Conservation (phyloP, 148 eudicot genomes). For the Pharnaceum exiguum region DNA sequence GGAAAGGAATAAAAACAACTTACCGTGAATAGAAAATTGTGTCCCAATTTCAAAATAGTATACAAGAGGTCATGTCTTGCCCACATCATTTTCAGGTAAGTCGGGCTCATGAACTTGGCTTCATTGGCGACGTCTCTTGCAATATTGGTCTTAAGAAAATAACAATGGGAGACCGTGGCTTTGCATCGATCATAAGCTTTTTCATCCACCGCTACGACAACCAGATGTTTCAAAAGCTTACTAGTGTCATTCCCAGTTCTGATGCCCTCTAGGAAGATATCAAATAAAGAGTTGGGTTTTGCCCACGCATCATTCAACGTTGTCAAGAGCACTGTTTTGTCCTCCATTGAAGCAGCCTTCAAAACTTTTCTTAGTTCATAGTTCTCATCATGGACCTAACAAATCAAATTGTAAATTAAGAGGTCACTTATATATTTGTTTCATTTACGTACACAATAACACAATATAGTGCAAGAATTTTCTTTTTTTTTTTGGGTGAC, state of each 20-base stretch:
- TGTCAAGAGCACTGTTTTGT: constrained; percentile 28
- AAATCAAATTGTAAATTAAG: no score
- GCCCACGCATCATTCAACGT: constrained; percentile 35
- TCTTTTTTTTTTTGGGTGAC: no score
- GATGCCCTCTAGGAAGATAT: constrained; percentile 29
- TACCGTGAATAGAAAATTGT: constrained; percentile 33
- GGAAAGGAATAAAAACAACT: no score
- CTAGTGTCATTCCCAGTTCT: constrained; percentile 22
- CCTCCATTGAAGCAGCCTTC: constrained; percentile 25
- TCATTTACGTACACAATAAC: no score
- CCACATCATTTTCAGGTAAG: constrained; percentile 34
- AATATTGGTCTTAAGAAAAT: constrained; percentile 15
- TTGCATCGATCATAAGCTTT: constrained; percentile 25
- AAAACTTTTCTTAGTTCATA: constrained; percentile 20
- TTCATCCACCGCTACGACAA: constrained; percentile 25
- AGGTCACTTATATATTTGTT: no score
- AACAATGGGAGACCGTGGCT: constrained; percentile 18
- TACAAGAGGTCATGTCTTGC: constrained; percentile 22
- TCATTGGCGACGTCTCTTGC: constrained; percentile 21
- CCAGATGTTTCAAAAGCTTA: constrained; percentile 19
- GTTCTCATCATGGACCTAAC: constrained; percentile 6
- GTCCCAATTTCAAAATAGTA: constrained; percentile 24
- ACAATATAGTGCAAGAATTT: no score
- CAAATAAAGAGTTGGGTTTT: constrained; percentile 29
- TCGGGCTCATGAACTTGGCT: constrained; percentile 30